Evolutionary conservation across 139 green algal species (phyloP).

Genomic region (Bryopsis sp.): DNA sequence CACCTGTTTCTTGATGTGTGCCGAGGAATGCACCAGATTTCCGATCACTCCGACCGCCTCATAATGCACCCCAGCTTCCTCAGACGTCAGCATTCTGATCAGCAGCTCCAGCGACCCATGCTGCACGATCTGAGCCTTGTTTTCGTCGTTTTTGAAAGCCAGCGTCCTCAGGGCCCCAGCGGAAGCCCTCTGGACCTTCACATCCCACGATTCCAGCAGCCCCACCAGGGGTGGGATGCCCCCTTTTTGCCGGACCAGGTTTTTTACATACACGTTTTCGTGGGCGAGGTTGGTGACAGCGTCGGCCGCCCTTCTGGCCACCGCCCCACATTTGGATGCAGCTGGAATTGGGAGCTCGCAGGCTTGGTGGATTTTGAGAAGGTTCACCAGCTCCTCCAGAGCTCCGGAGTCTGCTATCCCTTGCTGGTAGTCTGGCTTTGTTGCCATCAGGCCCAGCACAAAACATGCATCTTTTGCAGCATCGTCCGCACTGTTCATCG

Average conservation of each 20-base stretch:
- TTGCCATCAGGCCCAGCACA: constrained; percentile 81
- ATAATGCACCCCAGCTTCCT: constrained; percentile 86
- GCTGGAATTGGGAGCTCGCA: not conserved
- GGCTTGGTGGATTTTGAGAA: constrained; percentile 45
- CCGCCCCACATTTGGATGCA: constrained; percentile 22
- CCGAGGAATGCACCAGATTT: constrained; percentile 91
- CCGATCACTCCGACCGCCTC: constrained; percentile 97
- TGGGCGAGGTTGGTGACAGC: constrained; percentile 95
- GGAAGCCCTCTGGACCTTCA: constrained; percentile 82
- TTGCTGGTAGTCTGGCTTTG: constrained; percentile 79
- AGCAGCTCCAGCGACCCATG: constrained; percentile 62
- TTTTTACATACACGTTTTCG: constrained; percentile 92
- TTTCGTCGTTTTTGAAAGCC: constrained; percentile 98
- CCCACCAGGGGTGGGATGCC: constrained; percentile 86
- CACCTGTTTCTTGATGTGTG: constrained; percentile 65
- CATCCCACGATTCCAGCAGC: constrained; percentile 72
- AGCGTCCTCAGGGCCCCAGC: constrained; percentile 84
- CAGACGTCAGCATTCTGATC: constrained; percentile 85
- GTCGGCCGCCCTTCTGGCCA: constrained; percentile 77
- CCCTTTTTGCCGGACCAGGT: constrained; percentile 62
- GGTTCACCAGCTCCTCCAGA: constrained; percentile 52
- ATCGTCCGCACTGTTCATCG: constrained; percentile 2
- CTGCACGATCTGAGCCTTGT: constrained; percentile 96
- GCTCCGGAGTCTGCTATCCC: constrained; percentile 61
- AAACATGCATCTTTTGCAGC: constrained; percentile 76